Evolutionary conservation across 2,329 filamentous ascomycete genomes (phyloP), one percentile per base, ranked within the genome.

Genomic region (Myrmaecium sp.): DNA sequence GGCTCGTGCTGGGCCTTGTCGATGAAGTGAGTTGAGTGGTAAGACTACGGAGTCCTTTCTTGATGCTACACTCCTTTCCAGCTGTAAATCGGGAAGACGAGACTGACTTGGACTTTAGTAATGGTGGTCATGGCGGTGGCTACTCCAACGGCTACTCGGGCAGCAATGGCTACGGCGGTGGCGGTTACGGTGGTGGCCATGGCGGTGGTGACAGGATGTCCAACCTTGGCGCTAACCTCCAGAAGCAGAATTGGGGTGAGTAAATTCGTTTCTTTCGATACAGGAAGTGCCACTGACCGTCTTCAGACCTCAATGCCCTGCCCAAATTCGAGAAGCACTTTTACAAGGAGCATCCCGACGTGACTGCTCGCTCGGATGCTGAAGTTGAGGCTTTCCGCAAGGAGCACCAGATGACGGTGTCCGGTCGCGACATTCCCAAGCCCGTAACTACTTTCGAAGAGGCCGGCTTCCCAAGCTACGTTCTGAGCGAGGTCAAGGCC

Each of bases 311-410:
- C 28, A 63, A 54, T 46, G 54, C 74, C 5, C 49, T 98, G 23
- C 86, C 89, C 43, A 95, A 95, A 58, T 98, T 98, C 60, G 89
- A 98, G 54, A 98, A 98, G 61, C 84, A 80, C 6, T 98, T 98
- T 62, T 98, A 98, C 70, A 93, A 95, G 64, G 89, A 95, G 59
- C 74, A 89, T 49, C 66, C 75, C 17, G 70, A 71, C 33, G 86
- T 98, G 33, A 57, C 72, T 34, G 63, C 56, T 43, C 80, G 89
- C 46, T 73, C 81, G 8, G 52, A 69, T 21, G 69, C 69, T 30
- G 86, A 95, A 36, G 78, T 98, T 31, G 77, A 84, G 15, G 78
- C 74, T 30, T 98, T 93, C 66, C 79, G 89, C 49, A 72, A 70
- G 47, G 71, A 81, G 47, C 73, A 89, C 46, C 66, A 81, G 46